A percentile compares a stretch with the other conserved stretches of the same genome.
Evolutionary conservation across 129 eudicot species (phyloP).

Genomic region (Solidago caesia): DNA sequence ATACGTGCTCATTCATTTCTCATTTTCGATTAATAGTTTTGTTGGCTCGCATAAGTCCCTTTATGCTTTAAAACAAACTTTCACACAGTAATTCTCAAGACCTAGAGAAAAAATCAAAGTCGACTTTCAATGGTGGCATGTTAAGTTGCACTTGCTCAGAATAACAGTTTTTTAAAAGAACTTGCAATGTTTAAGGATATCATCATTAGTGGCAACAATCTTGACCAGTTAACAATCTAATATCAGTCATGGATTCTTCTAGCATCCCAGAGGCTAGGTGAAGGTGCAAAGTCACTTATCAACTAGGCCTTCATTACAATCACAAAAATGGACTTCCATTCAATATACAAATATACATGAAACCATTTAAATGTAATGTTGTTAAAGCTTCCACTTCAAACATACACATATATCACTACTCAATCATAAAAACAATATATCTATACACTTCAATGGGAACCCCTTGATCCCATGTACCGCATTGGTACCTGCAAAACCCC

Average conservation of each 20-base stretch:
- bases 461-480: too few relatives aligned
- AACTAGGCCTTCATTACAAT: neutral
- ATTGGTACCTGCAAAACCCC: too few relatives aligned
- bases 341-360: neutral
- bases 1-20: neutral
- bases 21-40: neutral
- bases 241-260: neutral
- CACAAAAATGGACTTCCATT: neutral
- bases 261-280: slow-evolving; percentile 5
- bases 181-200: neutral
- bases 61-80: slow-evolving; percentile 7
- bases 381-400: slow-evolving; percentile 8
- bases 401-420: neutral
- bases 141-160: slow-evolving; percentile 9
- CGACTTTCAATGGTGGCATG: neutral
- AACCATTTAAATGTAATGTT: neutral
- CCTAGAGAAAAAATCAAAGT: neutral
- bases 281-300: neutral
- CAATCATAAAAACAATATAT: neutral
- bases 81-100: neutral
- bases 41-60: neutral
- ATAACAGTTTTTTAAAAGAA: neutral
- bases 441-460: neutral
- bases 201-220: slow-evolving; percentile 8
- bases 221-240: neutral